These are phyloP conservation scores for Thozetella sp. DNA, from an alignment of 495 filamentous ascomycete genomes.

Conservation along the genomic window DNA sequence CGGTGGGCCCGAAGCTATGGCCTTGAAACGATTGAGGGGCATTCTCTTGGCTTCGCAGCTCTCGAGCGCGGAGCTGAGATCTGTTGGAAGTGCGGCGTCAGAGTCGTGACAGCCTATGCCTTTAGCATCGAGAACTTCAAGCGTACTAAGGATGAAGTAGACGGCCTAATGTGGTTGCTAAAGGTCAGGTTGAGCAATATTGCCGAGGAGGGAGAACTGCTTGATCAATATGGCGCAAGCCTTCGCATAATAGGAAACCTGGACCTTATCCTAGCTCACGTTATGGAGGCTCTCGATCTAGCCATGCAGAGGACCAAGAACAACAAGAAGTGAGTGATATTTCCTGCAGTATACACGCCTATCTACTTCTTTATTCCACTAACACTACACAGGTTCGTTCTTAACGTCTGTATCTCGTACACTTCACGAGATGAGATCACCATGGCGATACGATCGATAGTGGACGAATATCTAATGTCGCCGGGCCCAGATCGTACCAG, in stretches of 20 bases:
- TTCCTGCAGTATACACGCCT: background rate
- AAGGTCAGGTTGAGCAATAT: constrained; percentile 91
- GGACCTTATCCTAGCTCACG: constrained; percentile 79
- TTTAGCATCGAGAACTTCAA: constrained; percentile 99
- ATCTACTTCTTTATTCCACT: constrained; percentile 10
- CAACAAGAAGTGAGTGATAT: constrained; percentile 69
- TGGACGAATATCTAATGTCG: constrained; percentile 76
- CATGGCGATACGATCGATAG: constrained; percentile 80
- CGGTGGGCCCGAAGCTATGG: constrained; percentile 86
- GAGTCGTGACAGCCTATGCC: constrained; percentile 95
- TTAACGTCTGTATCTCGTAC: constrained; percentile 98
- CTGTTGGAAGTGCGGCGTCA: constrained; percentile 93
- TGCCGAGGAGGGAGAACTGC: constrained; percentile 86
- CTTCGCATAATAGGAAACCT: constrained; percentile 82
- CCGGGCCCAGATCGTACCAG: constrained; percentile 60
- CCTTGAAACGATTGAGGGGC: constrained; percentile 97
- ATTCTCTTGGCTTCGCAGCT: constrained; percentile 93
- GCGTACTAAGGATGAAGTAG: constrained; percentile 95
- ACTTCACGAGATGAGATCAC: constrained; percentile 97
- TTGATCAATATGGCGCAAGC: constrained; percentile 89
- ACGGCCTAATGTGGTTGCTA: constrained; percentile 97
- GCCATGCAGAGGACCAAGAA: constrained; percentile 80
- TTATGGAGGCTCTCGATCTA: constrained; percentile 81
- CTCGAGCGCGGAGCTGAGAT: constrained; percentile 90
- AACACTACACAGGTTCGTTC: constrained; percentile 57